A percentile compares a stretch with the other conserved stretches of the same genome.
These are phyloP conservation scores for Colletotrichum neosansevieriae DNA, from an alignment of 2,329 filamentous ascomycete genomes.

Conservation along the genomic window DNA sequence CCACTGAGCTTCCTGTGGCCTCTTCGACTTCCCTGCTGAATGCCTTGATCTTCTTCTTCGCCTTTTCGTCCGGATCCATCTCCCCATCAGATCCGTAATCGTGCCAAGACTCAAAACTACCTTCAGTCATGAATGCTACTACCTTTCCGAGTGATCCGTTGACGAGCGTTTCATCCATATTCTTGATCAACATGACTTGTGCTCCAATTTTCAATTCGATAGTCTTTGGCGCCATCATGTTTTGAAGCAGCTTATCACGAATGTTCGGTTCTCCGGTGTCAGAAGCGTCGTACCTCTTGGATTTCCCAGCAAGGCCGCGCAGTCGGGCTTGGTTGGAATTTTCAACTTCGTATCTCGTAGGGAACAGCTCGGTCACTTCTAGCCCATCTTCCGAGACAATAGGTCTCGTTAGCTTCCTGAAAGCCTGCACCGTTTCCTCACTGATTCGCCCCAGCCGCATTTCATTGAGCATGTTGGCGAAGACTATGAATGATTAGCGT, in stretches of 20 bases:
- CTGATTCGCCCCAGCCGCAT: conserved; percentile 91
- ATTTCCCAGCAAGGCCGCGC: conserved; percentile 75
- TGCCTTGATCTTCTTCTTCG: conserved; percentile 68
- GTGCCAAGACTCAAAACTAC: conserved; percentile 52
- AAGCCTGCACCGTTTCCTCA: conserved; percentile 79
- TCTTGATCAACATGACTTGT: conserved; percentile 99
- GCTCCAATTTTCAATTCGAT: conserved; percentile 90
- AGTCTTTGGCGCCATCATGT: conserved; percentile 90
- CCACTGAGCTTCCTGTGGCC: conserved; percentile 52
- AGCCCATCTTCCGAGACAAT: conserved; percentile 81
- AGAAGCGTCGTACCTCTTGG: conserved; percentile 75
- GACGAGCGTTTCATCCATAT: conserved; percentile 92
- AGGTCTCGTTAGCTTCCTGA: conserved; percentile 78
- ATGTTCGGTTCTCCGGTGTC: conserved; percentile 80
- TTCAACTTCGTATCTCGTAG: conserved; percentile 91
- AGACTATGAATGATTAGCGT: conserved; percentile 63
- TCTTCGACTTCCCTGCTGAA: conserved; percentile 58
- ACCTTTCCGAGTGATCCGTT: conserved; percentile 95
- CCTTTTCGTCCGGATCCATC: conserved; percentile 56
- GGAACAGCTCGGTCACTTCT: conserved; percentile 91
- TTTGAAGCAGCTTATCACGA: conserved; percentile 82
- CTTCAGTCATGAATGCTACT: conserved; percentile 75
- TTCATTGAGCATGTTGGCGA: conserved; percentile 96
- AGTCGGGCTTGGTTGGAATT: conserved; percentile 84
- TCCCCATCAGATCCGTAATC: conserved; percentile 59